Base-by-base conservation (phyloP, 768 basidiomycete species). In the Lyophyllum atratum region DNA sequence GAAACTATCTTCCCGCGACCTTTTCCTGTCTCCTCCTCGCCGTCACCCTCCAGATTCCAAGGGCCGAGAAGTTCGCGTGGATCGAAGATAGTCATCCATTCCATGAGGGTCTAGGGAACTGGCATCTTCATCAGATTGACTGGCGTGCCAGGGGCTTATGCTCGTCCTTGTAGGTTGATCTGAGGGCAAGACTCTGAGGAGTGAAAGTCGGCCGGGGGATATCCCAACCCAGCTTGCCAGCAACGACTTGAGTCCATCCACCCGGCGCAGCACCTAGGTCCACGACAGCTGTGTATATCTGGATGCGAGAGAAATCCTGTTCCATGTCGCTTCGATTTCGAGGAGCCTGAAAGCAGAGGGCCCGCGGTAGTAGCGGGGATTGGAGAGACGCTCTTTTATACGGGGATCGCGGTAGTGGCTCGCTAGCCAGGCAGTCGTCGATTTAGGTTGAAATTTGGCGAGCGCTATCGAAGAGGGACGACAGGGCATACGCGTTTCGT, bases 261-360 rank as follows among this genome's bases (percentile, higher is more conserved):
- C 94, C 94, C 0, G 94, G 95, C 0, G 93, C 91, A 0, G 91
- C 91, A 15, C 95, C 95, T 19, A 96, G 81, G 71, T 96, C 95
- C 1, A 95, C 85, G 0, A 95, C 84, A 15, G 81, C n/a, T 77
- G 2, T 68, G 75, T 3, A 89, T 82, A 52, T 87, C 77, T 21
- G 71, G 68, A 40, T 77, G 70, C 21, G 69, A 67, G 34, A 87
- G 71, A 59, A 92, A 83, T n/a, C 2, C 73, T 58, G 12, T 78
- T 78, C 70, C 77, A 84, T 37, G 77, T 74, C 0, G 78, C 70
- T 65, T 91, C 76, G 47, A 98, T 81, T 62, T 94, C 90, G 56
- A 93, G 69, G 19, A 97, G 84, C 74, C 96, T 97, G 79, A 91
- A 95, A 4, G 94, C 93, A 10, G 92, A 89, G 44, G 95, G 85